Conservation (phyloP, 2,329 filamentous ascomycete genomes). For the Penicillium decumbens region DNA sequence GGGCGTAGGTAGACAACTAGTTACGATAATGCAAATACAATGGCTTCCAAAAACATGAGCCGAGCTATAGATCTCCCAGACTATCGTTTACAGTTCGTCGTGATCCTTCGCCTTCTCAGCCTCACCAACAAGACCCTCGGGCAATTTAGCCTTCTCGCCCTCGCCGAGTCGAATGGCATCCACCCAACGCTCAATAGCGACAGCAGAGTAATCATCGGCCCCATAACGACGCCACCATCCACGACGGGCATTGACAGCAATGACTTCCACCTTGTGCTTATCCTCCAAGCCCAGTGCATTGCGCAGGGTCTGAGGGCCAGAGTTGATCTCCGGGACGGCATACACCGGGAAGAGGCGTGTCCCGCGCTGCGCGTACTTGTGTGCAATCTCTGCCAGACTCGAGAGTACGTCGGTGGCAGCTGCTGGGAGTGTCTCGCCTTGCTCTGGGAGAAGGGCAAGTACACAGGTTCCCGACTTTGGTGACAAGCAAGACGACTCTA, state of each 20-base stretch:
- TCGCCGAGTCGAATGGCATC: conserved; percentile 89
- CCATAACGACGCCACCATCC: conserved; percentile 77
- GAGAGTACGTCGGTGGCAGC: conserved; percentile 52
- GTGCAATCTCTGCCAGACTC: conserved; percentile 66
- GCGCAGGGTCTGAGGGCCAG: conserved; percentile 53
- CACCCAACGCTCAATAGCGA: conserved; percentile 75
- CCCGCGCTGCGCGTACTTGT: conserved; percentile 65
- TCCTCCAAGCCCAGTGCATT: conserved; percentile 58
- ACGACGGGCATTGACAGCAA: conserved; percentile 80
- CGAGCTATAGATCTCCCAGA: neutral
- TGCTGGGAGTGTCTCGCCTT: conserved; percentile 44
- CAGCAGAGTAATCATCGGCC: conserved; percentile 38
- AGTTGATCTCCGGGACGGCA: conserved; percentile 61
- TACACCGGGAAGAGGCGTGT: conserved; percentile 79
- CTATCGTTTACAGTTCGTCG: conserved; percentile 40
- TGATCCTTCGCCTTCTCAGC: conserved; percentile 34
- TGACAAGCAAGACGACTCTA: conserved; percentile 68
- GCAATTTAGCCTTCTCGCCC: conserved; percentile 70
- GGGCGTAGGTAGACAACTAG: too few relatives aligned
- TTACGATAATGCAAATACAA: neutral
- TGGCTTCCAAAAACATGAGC: neutral
- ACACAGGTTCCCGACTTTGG: conserved; percentile 77
- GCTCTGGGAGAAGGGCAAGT: conserved; percentile 63
- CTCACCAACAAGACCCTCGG: conserved; percentile 53
- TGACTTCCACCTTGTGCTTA: conserved; percentile 58